Evolutionary conservation across 169 alveolate species (phyloP).

Genomic region (Eimeria necatrix): DNA sequence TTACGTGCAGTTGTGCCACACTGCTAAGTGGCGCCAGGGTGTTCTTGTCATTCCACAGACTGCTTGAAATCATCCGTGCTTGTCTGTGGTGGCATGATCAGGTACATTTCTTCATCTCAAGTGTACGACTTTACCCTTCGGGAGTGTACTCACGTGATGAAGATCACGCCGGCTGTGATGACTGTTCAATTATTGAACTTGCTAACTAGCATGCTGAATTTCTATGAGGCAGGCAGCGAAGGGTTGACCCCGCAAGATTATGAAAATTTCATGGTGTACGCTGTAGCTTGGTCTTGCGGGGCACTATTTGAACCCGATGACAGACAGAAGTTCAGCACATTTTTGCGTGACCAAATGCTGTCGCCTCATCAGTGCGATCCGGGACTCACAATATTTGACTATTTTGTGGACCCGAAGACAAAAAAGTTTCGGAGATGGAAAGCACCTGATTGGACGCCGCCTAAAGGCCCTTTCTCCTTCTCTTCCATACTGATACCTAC

Average conservation of each 20-base stretch:
- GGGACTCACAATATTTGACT: conserved; percentile 75
- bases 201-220: conserved; percentile 89
- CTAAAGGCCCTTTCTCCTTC: conserved; percentile 89
- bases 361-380: conserved; percentile 66
- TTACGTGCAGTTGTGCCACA: not conserved
- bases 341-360: not conserved
- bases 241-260: conserved; percentile 85
- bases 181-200: conserved; percentile 91
- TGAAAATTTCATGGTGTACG: conserved; percentile 90
- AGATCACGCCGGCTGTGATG: conserved; percentile 90
- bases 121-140: conserved; percentile 82
- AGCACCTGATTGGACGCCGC: conserved; percentile 89
- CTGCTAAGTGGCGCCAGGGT: not conserved
- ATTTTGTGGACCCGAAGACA: conserved; percentile 70
- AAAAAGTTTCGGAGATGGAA: conserved; percentile 37
- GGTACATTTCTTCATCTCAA: conserved; percentile 83
- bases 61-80: not conserved
- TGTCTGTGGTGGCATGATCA: conserved; percentile 2
- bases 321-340: conserved; percentile 82
- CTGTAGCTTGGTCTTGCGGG: conserved; percentile 95
- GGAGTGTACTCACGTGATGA: conserved; percentile 92
- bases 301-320: conserved; percentile 95
- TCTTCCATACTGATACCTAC: conserved; percentile 97
- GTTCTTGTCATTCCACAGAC: too few species aligned
- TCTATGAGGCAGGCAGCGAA: conserved; percentile 89